Evolutionary conservation across 306 rosid species (phyloP).

Genomic region (Prinsepia uniflora): DNA sequence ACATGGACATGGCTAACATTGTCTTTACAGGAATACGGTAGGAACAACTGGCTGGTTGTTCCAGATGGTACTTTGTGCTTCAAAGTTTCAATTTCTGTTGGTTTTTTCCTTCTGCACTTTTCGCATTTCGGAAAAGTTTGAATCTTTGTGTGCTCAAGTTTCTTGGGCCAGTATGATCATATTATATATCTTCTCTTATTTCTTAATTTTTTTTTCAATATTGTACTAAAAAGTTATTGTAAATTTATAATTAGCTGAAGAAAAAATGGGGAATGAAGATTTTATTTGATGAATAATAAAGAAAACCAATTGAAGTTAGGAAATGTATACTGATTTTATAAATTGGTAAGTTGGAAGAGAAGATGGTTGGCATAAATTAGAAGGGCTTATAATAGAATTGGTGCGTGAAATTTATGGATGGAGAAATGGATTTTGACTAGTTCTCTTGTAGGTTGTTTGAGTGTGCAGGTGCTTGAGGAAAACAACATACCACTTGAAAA

Average conservation of each 20-base stretch:
- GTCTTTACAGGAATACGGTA: slow-evolving; percentile 69
- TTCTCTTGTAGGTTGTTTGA: not conserved
- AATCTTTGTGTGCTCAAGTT: not conserved
- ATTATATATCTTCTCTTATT: not conserved
- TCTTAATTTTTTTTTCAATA: no score
- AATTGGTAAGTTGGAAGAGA: not conserved
- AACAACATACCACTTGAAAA: slow-evolving; percentile 40
- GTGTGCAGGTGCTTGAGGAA: slow-evolving; percentile 53
- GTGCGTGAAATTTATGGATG: not conserved
- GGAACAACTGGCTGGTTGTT: slow-evolving; percentile 64
- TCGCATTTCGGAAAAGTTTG: not conserved
- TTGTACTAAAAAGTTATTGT: not conserved
- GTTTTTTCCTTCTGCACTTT: not conserved
- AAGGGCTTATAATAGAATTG: no score
- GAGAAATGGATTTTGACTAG: not conserved
- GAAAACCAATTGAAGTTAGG: not conserved
- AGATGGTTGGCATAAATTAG: not conserved
- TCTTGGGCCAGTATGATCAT: not conserved
- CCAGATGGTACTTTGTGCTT: slow-evolving; percentile 36
- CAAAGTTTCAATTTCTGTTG: not conserved
- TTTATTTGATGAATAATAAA: not conserved
- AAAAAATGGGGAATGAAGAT: not conserved
- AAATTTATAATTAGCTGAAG: not conserved
- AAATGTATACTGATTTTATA: not conserved
- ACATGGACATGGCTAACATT: not conserved